These are phyloP conservation scores for Umbelopsis isabellina DNA, from an alignment of 192 early-diverging fungal species.

Conservation along the genomic window DNA sequence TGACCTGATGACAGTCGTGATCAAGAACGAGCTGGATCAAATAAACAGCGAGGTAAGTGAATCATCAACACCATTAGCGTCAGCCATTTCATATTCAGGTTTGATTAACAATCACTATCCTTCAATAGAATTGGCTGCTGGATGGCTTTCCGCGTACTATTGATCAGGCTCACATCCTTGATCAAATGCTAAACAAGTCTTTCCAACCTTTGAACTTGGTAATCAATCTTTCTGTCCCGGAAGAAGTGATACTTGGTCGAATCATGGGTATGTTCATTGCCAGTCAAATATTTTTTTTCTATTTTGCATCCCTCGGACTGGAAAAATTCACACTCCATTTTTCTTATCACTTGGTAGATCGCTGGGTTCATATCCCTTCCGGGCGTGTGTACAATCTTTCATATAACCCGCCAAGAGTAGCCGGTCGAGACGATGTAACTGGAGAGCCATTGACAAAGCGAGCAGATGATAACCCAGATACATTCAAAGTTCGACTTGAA, in stretches of 20 bases:
- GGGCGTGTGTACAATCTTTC: conserved; percentile 93
- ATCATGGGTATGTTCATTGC: conserved; percentile 65
- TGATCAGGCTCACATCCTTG: conserved; percentile 77
- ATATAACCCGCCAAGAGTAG: conserved; percentile 88
- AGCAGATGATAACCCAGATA: conserved; percentile 86
- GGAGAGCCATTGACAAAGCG: conserved; percentile 88
- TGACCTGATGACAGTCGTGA: conserved; percentile 65
- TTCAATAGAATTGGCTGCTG: conserved; percentile 69
- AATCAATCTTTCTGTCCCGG: conserved; percentile 90
- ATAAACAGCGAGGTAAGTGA: conserved; percentile 45
- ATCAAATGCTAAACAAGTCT: conserved; percentile 54
- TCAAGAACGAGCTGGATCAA: conserved; percentile 62
- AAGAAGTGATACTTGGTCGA: conserved; percentile 84
- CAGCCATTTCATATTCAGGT: background rate
- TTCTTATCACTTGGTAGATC: conserved; percentile 57
- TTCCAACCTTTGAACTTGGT: conserved; percentile 80
- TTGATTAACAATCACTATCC: background rate
- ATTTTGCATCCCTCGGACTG: background rate
- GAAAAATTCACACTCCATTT: conserved; percentile 8
- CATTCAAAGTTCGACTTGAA: conserved; percentile 70
- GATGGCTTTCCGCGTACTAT: conserved; percentile 93
- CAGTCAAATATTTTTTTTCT: background rate
- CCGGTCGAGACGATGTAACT: conserved; percentile 90
- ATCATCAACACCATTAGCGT: conserved; percentile 8
- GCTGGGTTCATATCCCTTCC: conserved; percentile 90